Evolutionary conservation across 2,329 filamentous ascomycete genomes (phyloP), one percentile per base, ranked within the genome.

Genomic region (Chrysoporthe austroafricana): DNA sequence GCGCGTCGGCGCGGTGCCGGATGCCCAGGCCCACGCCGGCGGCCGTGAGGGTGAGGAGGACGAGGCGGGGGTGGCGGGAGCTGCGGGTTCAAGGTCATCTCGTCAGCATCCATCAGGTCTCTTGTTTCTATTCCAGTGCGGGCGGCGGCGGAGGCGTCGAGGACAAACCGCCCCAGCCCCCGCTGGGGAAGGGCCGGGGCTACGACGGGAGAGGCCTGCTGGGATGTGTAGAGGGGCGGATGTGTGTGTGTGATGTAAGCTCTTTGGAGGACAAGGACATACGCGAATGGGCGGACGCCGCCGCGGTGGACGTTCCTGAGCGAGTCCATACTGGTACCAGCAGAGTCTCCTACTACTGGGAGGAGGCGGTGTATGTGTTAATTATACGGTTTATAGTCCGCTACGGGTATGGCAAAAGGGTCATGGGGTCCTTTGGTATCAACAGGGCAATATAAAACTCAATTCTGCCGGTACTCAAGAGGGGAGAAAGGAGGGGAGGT

Each of bases 61-160:
- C 71, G 36, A 82, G 72, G 62, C 76, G 76, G 26, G 77, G 81
- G 70, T 78, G 77, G 66, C 80, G 81, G 58, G 57, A 21, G 56
- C 36, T 60, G 39, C 21, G 32, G 34, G 54, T 6, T 8, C 14
- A 56, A 43, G 8, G 62, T 42, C 9, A 65, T 69, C n/a, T 69
- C 9, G 62, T n/a, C 65, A 57, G 39, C 43, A 14, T 21, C 7
- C 21, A 2, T 50, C 6, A n/a, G 7, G 7, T 9, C 46, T 50
- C 7, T 21, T 26, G n/a, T n/a, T 50, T 26, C 26, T 26, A 26
- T 2, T 26, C 26, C 26, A 26, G 26, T 26, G 26, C 26, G 26
- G 26, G 26, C 26, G 26, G 26, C 26, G 26, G 26, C 26, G 26
- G 26, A 26, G 26, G 26, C 26, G 26, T 26, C 26, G 26, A 26